These are phyloP conservation scores for Elongisporangium prolatum DNA, from an alignment of 352 stramenopile species.

Conservation along the genomic window DNA sequence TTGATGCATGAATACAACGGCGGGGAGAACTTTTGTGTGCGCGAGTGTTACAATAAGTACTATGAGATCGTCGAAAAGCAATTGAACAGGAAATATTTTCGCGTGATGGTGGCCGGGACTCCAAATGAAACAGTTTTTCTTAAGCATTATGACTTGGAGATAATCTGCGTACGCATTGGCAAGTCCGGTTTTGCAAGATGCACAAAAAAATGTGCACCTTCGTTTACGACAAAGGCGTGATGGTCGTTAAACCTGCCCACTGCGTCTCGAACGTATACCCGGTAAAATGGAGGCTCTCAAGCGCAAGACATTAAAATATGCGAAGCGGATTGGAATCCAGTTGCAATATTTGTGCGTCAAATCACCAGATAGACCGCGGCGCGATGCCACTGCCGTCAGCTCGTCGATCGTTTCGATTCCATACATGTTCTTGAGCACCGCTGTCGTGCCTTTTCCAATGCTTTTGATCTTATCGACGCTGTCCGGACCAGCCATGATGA, in stretches of 20 bases:
- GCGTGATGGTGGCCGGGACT: neutral
- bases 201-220: neutral
- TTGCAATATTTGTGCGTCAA: neutral
- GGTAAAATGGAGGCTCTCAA: neutral
- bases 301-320: neutral
- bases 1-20: neutral
- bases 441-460: neutral
- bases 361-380: neutral
- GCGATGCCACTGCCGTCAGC: neutral
- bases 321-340: neutral
- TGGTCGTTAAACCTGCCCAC: neutral
- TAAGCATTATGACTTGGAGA: no score
- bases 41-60: neutral
- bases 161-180: neutral
- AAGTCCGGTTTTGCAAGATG: neutral
- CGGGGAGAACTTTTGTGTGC: neutral
- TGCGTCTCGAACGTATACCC: neutral
- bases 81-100: neutral
- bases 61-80: neutral
- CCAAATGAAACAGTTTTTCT: neutral
- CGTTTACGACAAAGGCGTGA: neutral
- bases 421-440: neutral
- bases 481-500: neutral
- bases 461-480: neutral
- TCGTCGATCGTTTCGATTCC: neutral